A percentile compares a stretch with the other conserved stretches of the same genome.
phyloP scores from a whole-genome alignment of 192 early-diverging fungal genomes.

The Obelidium mucronatum region DNA sequence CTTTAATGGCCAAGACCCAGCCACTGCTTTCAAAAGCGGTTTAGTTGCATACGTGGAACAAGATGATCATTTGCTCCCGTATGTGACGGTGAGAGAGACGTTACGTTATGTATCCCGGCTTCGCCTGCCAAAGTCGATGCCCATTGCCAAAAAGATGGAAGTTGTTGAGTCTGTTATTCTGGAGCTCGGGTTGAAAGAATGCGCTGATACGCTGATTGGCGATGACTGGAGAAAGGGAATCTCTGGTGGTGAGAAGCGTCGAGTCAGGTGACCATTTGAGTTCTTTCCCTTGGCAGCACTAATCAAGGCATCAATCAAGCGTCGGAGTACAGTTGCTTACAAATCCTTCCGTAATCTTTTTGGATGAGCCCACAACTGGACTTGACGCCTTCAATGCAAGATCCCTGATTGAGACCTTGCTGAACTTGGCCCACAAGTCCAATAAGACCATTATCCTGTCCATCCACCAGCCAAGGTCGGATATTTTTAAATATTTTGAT shows the following conservation, averaged over 20 bases:
- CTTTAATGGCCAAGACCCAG: slow-evolving; percentile 74
- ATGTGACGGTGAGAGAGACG: slow-evolving; percentile 78
- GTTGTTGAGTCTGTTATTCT: slow-evolving; percentile 50
- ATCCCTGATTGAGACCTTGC: slow-evolving; percentile 65
- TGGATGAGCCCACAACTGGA: slow-evolving; percentile 81
- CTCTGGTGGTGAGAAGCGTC: slow-evolving; percentile 86
- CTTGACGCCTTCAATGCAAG: slow-evolving; percentile 71
- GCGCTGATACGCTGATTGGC: slow-evolving; percentile 50
- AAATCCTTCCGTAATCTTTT: slow-evolving; percentile 69
- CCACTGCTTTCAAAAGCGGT: slow-evolving; percentile 19
- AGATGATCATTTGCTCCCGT: slow-evolving; percentile 37
- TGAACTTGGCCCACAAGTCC: slow-evolving; percentile 36
- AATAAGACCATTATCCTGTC: slow-evolving; percentile 75
- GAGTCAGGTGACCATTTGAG: slow-evolving; percentile 64
- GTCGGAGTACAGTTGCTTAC: slow-evolving; percentile 84
- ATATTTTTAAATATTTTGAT: slow-evolving; percentile 84
- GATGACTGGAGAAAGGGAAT: slow-evolving; percentile 61
- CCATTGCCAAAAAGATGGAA: slow-evolving; percentile 21
- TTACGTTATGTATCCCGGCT: slow-evolving; percentile 72
- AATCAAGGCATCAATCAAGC: slow-evolving; percentile 66
- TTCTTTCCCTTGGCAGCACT: not conserved
- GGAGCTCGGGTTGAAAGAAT: slow-evolving; percentile 52
- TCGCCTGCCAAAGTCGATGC: slow-evolving; percentile 54
- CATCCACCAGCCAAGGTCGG: slow-evolving; percentile 87
- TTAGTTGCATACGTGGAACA: slow-evolving; percentile 54